Evolutionary conservation across 225 moss, liverwort and hornwort species (phyloP).

Genomic region (Anthoceros angustus): DNA sequence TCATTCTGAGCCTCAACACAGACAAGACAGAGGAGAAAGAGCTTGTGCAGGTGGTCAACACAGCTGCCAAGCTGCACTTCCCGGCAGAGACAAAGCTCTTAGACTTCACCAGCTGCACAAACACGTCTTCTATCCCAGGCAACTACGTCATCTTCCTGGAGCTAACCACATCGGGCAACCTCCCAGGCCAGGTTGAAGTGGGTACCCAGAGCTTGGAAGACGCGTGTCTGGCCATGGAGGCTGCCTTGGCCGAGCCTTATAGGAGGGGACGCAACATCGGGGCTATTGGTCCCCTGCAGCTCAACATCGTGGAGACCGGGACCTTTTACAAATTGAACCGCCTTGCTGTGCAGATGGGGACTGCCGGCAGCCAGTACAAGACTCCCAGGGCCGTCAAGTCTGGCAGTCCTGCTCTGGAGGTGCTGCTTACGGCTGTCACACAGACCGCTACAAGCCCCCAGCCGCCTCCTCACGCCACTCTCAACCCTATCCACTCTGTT

Average conservation of each 20-base stretch:
- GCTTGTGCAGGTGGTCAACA: conserved; percentile 33
- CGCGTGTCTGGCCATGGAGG: background rate
- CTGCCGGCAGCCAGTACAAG: background rate
- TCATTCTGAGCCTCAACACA: conserved; percentile 37
- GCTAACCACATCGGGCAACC: conserved; percentile 12
- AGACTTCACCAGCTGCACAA: conserved; percentile 50
- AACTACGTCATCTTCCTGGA: conserved; percentile 65
- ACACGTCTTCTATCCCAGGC: conserved; percentile 33
- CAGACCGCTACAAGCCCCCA: background rate
- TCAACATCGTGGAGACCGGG: background rate
- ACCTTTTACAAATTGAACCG: background rate
- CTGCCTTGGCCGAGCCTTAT: background rate
- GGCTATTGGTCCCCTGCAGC: background rate
- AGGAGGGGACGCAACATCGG: background rate
- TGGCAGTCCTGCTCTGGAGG: background rate
- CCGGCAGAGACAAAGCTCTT: conserved; percentile 34
- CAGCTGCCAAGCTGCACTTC: conserved; percentile 18
- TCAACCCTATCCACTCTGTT: background rate
- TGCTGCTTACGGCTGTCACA: background rate
- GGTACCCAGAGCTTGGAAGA: background rate
- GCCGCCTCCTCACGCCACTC: background rate
- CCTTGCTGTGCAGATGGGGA: background rate
- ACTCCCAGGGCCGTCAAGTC: background rate
- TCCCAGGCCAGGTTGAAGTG: background rate
- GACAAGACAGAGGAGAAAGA: conserved; percentile 78